Percentiles rank a stretch among this genome's conserved stretches.
Conservation (phyloP, 2,329 filamentous ascomycete genomes). For the Daldinia sp. region DNA sequence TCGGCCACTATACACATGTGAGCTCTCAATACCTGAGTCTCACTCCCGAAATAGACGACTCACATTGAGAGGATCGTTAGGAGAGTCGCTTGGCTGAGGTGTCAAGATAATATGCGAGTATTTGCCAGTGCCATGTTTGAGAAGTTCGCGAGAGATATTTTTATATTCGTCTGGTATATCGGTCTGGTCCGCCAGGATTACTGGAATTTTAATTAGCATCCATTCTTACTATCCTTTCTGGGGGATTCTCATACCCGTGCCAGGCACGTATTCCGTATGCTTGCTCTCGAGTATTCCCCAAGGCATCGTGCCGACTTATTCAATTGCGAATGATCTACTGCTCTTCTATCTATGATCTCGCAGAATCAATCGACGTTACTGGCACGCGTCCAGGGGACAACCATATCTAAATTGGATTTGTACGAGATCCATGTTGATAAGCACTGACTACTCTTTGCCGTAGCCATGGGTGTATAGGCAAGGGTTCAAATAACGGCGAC, state of each 20-base stretch:
- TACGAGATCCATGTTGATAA: slow-evolving; percentile 31
- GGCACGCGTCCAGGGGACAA: not conserved
- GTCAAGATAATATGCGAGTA: slow-evolving; percentile 54
- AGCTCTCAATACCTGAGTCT: not conserved
- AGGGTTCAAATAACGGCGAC: slow-evolving; percentile 16
- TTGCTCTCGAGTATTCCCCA: slow-evolving; percentile 62
- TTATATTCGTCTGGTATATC: slow-evolving; percentile 61
- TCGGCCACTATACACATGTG: slow-evolving; percentile 52
- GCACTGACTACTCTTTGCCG: slow-evolving; percentile 28
- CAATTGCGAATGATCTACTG: slow-evolving; percentile 10
- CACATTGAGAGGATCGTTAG: slow-evolving; percentile 63
- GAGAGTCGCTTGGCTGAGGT: slow-evolving; percentile 62
- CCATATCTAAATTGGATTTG: slow-evolving; percentile 23
- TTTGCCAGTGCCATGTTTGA: slow-evolving; percentile 55
- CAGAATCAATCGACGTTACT: slow-evolving; percentile 3
- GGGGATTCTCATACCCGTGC: slow-evolving; percentile 56
- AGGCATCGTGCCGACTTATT: slow-evolving; percentile 53
- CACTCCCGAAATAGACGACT: slow-evolving; percentile 42
- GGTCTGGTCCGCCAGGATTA: slow-evolving; percentile 59
- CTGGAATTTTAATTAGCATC: slow-evolving; percentile 47
- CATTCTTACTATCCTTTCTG: not conserved
- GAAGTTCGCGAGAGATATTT: slow-evolving; percentile 56
- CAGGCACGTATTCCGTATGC: slow-evolving; percentile 60
- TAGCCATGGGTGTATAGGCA: slow-evolving; percentile 15
- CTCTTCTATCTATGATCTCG: not conserved